phyloP scores from a whole-genome alignment of 75 land plant genomes.

The Selaginella moellendorffii region DNA sequence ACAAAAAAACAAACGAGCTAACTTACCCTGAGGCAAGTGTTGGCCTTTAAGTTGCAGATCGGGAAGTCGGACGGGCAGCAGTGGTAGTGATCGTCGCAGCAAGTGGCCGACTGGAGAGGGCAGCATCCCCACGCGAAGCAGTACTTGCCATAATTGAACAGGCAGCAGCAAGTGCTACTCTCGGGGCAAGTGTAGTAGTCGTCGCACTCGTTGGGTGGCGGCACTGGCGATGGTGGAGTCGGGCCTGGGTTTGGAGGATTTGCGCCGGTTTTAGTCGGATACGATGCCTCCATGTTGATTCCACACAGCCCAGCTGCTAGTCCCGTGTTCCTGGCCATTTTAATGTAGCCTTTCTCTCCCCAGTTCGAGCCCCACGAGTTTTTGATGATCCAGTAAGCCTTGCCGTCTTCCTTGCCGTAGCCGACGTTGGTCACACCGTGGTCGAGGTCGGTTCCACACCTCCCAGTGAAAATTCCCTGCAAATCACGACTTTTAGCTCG shows the following conservation, averaged over 20 bases:
- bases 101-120: slow-evolving; percentile 33
- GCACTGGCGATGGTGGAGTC: slow-evolving; percentile 26
- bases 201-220: slow-evolving; percentile 32
- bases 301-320: slow-evolving; percentile 57
- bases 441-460: slow-evolving; percentile 48
- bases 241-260: slow-evolving; percentile 7
- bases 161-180: slow-evolving; percentile 42
- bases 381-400: slow-evolving; percentile 70
- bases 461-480: slow-evolving; percentile 62
- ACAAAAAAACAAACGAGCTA: background rate
- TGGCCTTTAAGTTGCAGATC: slow-evolving; percentile 36
- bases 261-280: slow-evolving; percentile 32
- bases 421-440: slow-evolving; percentile 77
- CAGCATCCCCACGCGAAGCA: slow-evolving; percentile 47
- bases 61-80: slow-evolving; percentile 56
- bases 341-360: slow-evolving; percentile 78
- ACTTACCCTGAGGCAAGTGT: slow-evolving; percentile 37
- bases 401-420: slow-evolving; percentile 37
- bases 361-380: slow-evolving; percentile 85
- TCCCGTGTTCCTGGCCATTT: slow-evolving; percentile 55
- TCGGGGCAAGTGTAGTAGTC: slow-evolving; percentile 26
- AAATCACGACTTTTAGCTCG: background rate
- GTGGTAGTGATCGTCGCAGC: slow-evolving; percentile 30
- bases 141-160: slow-evolving; percentile 15
- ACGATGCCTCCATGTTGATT: slow-evolving; percentile 64